Conservation (phyloP, 495 filamentous ascomycete species). For the Venustampulla echinocandica region DNA sequence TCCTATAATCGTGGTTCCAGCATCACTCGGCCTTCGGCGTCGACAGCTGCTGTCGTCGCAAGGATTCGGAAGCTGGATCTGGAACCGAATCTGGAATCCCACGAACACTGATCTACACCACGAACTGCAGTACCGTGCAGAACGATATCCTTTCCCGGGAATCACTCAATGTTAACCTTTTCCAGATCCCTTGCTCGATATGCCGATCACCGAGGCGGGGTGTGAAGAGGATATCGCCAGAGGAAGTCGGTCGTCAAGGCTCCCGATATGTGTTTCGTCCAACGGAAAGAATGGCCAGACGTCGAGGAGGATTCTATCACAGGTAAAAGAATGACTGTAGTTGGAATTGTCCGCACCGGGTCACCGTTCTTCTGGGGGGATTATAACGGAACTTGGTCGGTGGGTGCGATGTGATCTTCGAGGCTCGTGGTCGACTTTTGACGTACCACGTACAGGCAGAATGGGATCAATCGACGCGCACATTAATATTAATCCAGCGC, state of each 20-base stretch:
- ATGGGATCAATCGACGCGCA: too few relatives aligned
- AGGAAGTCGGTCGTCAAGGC: not conserved
- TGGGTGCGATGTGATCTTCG: too few relatives aligned
- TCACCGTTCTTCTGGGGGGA: not conserved
- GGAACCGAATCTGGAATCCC: not conserved
- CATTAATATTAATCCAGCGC: too few relatives aligned
- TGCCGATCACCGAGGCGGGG: too few relatives aligned
- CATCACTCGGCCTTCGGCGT: constrained; percentile 14
- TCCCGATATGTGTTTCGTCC: not conserved
- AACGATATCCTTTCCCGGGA: not conserved
- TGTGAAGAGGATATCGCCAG: too few relatives aligned
- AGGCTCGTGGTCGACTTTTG: too few relatives aligned
- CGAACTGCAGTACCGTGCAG: not conserved
- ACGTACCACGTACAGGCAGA: too few relatives aligned
- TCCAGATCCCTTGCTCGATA: not conserved
- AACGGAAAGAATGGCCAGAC: not conserved
- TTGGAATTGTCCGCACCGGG: constrained; percentile 9
- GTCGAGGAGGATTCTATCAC: constrained; percentile 5
- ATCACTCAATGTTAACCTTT: not conserved
- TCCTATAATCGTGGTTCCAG: constrained; percentile 23
- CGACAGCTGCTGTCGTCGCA: constrained; percentile 16
- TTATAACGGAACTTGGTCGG: not conserved
- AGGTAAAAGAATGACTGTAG: constrained; percentile 22
- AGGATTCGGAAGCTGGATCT: not conserved
- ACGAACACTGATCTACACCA: not conserved